Percentiles rank a stretch among this genome's conserved stretches.
Evolutionary conservation across 108 stramenopile species (phyloP).

Genomic region (Cyclostephanos tholiformis): DNA sequence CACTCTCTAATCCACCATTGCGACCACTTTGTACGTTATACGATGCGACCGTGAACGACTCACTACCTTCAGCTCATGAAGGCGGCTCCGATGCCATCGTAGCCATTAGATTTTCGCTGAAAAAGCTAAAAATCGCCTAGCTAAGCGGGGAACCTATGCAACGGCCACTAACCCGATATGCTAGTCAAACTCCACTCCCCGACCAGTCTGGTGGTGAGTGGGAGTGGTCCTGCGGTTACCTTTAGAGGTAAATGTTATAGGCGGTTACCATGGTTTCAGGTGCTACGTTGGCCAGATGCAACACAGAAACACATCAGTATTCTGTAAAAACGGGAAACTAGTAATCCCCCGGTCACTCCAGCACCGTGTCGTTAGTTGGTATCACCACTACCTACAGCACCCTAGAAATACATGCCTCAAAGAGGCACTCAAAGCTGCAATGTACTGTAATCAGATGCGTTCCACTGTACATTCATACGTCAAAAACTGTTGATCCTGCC

Average conservation of each 20-base stretch:
- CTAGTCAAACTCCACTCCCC: neutral
- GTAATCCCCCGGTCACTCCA: too few relatives aligned
- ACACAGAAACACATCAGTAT: too few relatives aligned
- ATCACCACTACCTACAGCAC: too few relatives aligned
- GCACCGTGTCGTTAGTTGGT: too few relatives aligned
- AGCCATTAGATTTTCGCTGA: neutral
- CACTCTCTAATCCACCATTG: slow-evolving; percentile 11
- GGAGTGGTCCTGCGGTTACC: slow-evolving; percentile 3
- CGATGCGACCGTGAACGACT: neutral
- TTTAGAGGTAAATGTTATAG: slow-evolving; percentile 1
- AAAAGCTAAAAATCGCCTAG: neutral
- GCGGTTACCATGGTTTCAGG: too few relatives aligned
- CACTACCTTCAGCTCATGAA: neutral
- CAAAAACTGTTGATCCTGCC: too few relatives aligned
- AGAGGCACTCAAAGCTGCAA: too few relatives aligned
- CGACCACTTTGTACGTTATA: slow-evolving; percentile 4
- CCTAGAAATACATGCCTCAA: too few relatives aligned
- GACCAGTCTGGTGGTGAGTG: neutral
- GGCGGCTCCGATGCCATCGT: slow-evolving; percentile 2
- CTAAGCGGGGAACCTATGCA: slow-evolving; percentile 1
- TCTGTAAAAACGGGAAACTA: too few relatives aligned
- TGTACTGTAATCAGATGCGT: too few relatives aligned
- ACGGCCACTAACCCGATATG: neutral
- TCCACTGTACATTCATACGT: too few relatives aligned
- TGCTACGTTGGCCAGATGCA: too few relatives aligned